These are phyloP conservation scores for Euphorbia lathyris DNA, from an alignment of 345 rosid species.

Conservation along the genomic window DNA sequence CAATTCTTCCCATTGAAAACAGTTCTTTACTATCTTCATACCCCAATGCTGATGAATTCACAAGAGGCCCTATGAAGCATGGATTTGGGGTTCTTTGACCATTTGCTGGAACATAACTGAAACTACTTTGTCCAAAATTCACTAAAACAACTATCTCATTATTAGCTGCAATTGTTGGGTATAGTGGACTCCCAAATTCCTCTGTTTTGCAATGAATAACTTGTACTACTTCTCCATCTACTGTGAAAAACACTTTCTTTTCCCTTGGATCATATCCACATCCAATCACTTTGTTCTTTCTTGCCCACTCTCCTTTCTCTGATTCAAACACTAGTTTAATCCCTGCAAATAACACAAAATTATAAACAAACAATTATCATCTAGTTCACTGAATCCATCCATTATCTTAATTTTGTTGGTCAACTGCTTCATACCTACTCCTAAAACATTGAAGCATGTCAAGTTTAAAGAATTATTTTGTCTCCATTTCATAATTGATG, in stretches of 20 bases:
- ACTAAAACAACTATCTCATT: slow-evolving; percentile 40
- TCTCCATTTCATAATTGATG: slow-evolving; percentile 2
- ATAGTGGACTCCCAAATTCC: slow-evolving; percentile 56
- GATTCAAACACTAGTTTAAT: slow-evolving; percentile 54
- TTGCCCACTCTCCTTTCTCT: slow-evolving; percentile 50
- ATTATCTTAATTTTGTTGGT: slow-evolving; percentile 8
- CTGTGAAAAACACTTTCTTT: slow-evolving; percentile 61
- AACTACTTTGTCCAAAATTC: slow-evolving; percentile 60
- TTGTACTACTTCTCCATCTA: slow-evolving; percentile 49
- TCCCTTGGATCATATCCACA: slow-evolving; percentile 66
- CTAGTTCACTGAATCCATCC: slow-evolving; percentile 12
- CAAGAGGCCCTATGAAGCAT: slow-evolving; percentile 54
- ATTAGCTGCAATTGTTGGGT: slow-evolving; percentile 60
- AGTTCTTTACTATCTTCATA: slow-evolving; percentile 79
- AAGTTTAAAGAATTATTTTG: not conserved
- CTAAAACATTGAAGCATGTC: slow-evolving; percentile 17
- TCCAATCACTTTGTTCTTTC: slow-evolving; percentile 47
- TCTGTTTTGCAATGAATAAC: slow-evolving; percentile 52
- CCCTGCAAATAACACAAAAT: slow-evolving; percentile 36
- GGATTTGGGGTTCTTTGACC: slow-evolving; percentile 57
- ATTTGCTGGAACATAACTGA: slow-evolving; percentile 51
- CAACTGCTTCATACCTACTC: slow-evolving; percentile 25
- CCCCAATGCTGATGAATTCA: slow-evolving; percentile 43
- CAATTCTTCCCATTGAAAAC: slow-evolving; percentile 89
- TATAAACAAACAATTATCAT: not conserved